Base-by-base conservation (phyloP, 2,329 filamentous ascomycete genomes). In the Coniella lustricola region DNA sequence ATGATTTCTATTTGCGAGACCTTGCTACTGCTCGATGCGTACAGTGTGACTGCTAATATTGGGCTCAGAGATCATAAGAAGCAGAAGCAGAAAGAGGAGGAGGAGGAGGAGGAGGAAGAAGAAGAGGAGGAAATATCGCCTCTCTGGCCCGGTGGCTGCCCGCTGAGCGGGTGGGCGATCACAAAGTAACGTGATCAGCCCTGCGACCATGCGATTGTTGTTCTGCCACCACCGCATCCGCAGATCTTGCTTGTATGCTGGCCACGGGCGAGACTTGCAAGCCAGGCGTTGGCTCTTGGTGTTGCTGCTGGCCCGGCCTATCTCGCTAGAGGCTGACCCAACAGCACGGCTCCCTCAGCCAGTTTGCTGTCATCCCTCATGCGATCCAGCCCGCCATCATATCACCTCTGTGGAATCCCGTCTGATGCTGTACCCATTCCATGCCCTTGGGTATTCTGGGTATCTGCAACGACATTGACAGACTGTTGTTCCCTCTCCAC, bases 381-480 rank as follows among this genome's bases (percentile, higher is more conserved):
- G 20, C 45, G 35, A 40, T 47, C 38, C 39, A 35, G 21, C 34
- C 22, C 25, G 17, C 12, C 22, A 44, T 50, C 50, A 49, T 31
- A 48, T 48, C 40, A 42, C 40, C 17, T 35, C 40, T 20, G 25
- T 31, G 32, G 31, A 17, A 18, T 41, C 35, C 45, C 35, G 40
- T 47, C 50, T 52, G 43, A 46, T 43, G 47, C 36, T 37, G 17
- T 33, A 8, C 34, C 25, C 44, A 40, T 39, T 33, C 36, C 42
- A 33, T 42, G 51, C 20, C 48, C 33, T 46, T 49, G 17, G 20
- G 43, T 47, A 44, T 54, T 31, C 45, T 49, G 17, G 20, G 43
- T 47, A 44, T 54, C 32, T 29, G 25, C 25, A 29, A 29, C 5
- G 5, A 43, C 41, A 35, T 40, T 36, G 37, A 44, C 35, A 20